Conservation (phyloP, 2,329 filamentous ascomycete species). For the Hirsutella thompsonii region DNA sequence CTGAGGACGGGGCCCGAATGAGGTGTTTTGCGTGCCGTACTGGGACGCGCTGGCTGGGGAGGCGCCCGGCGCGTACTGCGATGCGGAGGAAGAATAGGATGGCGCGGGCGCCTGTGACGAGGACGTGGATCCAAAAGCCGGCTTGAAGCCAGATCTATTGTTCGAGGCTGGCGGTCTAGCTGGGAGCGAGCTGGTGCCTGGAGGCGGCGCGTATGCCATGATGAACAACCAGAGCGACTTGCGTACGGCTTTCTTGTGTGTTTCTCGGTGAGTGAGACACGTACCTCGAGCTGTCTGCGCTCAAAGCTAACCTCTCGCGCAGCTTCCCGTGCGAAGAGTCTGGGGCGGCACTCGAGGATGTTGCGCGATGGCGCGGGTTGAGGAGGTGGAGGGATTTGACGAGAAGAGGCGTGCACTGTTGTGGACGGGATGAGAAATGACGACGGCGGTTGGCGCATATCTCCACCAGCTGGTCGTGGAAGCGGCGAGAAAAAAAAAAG, state of each 20-base stretch:
- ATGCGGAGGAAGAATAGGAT: constrained; percentile 19
- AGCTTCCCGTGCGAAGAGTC: too few species aligned
- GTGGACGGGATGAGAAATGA: too few species aligned
- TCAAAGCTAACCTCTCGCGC: constrained; percentile 11
- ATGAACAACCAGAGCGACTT: constrained; percentile 38
- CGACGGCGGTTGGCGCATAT: too few species aligned
- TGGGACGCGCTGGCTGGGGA: constrained; percentile 5
- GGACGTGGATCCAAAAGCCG: constrained; percentile 32
- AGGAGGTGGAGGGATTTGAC: too few species aligned
- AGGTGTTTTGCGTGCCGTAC: background rate
- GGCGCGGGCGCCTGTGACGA: constrained; percentile 14
- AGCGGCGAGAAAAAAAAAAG: too few species aligned
- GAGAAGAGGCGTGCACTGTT: too few species aligned
- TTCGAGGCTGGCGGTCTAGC: constrained; percentile 33
- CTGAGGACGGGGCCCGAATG: background rate
- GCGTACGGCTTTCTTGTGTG: constrained; percentile 7
- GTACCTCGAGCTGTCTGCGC: constrained; percentile 38
- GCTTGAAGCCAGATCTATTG: constrained; percentile 23
- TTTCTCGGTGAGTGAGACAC: constrained; percentile 11
- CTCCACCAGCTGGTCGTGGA: too few species aligned
- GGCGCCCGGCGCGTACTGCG: constrained; percentile 14
- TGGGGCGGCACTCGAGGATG: too few species aligned
- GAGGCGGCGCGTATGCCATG: constrained; percentile 81
- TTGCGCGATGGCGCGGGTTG: too few species aligned
- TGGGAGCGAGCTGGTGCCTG: constrained; percentile 56